These are phyloP conservation scores for Protostelium mycophagum DNA, from an alignment of 78 protist species.

Conservation along the genomic window DNA sequence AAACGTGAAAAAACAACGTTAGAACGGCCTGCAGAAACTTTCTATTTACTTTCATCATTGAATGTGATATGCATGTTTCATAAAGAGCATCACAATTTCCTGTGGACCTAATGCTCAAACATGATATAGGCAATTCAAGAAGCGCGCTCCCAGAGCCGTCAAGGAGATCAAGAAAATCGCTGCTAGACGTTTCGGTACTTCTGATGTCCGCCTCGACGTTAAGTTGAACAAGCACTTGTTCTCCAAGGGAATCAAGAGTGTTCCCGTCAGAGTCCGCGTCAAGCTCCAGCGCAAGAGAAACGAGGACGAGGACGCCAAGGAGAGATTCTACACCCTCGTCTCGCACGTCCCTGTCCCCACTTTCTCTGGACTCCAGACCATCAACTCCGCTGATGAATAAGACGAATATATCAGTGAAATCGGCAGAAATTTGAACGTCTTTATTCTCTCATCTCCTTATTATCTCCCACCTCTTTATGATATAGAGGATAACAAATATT, in stretches of 20 bases:
- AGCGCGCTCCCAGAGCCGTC: conserved; percentile 90
- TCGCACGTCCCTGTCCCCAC: conserved; percentile 57
- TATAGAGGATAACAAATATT: too few relatives aligned
- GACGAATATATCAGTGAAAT: too few relatives aligned
- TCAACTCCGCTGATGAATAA: background rate
- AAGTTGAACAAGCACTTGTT: conserved; percentile 84
- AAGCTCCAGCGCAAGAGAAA: conserved; percentile 79
- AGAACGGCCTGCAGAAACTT: too few relatives aligned
- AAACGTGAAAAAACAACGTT: too few relatives aligned
- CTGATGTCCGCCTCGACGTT: conserved; percentile 85
- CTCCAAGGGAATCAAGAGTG: conserved; percentile 80
- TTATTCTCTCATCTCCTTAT: too few relatives aligned
- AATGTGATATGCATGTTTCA: background rate
- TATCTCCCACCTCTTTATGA: too few relatives aligned
- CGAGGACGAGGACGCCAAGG: conserved; percentile 90
- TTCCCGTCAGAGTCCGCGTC: conserved; percentile 90
- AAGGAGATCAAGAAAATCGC: conserved; percentile 77
- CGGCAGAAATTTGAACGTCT: too few relatives aligned
- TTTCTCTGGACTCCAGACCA: conserved; percentile 29
- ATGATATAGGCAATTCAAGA: conserved; percentile 77
- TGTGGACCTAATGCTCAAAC: too few relatives aligned
- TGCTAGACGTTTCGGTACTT: conserved; percentile 78
- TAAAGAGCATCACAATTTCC: too few relatives aligned
- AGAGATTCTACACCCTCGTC: conserved; percentile 85
- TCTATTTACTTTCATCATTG: too few relatives aligned